Conservation (phyloP, 148 eudicot species). For the Chenopodium berlandieri region DNA sequence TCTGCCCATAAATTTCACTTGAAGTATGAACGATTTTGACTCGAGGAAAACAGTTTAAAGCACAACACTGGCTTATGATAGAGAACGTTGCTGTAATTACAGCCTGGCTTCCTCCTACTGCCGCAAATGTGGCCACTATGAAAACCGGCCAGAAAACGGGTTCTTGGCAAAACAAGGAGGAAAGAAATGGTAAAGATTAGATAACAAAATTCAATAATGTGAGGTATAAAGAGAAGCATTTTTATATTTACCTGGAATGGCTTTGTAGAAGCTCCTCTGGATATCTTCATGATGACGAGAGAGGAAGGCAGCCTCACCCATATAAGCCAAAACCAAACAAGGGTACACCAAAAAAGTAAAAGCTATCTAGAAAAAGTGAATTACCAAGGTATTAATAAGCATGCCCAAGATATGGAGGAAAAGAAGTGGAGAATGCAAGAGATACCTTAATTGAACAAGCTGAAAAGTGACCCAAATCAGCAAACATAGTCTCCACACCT, state of each 20-base stretch:
- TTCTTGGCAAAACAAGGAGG: conserved; percentile 29
- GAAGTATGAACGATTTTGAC: conserved; percentile 71
- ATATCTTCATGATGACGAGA: conserved; percentile 58
- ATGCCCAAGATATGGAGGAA: not conserved
- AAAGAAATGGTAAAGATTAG: not conserved
- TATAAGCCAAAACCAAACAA: conserved; percentile 53
- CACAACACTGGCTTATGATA: conserved; percentile 61
- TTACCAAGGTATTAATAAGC: not conserved
- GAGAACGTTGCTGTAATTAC: conserved; percentile 70
- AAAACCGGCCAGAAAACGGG: conserved; percentile 67
- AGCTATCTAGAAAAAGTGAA: conserved; percentile 39
- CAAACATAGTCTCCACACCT: conserved; percentile 77
- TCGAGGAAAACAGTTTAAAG: conserved; percentile 57
- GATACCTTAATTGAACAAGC: conserved; percentile 57
- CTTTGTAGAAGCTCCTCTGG: conserved; percentile 61
- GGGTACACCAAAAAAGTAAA: conserved; percentile 61
- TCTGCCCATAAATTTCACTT: conserved; percentile 59
- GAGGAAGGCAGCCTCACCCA: conserved; percentile 74
- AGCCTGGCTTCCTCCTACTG: conserved; percentile 72
- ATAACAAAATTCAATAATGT: no score
- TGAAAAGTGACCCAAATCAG: conserved; percentile 72
- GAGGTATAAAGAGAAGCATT: not conserved
- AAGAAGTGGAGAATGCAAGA: not conserved
- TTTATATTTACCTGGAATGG: conserved; percentile 50
- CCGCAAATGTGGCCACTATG: conserved; percentile 57